These are phyloP conservation scores for Trifolium dubium DNA, from an alignment of 306 rosid genomes.

Conservation along the genomic window DNA sequence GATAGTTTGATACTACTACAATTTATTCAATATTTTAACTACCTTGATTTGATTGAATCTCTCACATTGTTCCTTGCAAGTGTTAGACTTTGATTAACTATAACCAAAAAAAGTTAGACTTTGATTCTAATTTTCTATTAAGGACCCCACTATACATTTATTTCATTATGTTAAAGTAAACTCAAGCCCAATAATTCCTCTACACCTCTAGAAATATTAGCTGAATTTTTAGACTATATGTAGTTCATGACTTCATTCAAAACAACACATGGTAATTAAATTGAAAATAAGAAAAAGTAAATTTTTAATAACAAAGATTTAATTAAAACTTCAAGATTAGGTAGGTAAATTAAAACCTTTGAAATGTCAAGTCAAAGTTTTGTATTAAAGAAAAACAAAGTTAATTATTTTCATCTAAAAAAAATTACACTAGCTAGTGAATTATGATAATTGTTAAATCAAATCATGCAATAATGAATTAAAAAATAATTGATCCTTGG, in stretches of 20 bases:
- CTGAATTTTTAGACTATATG: conserved; percentile 13
- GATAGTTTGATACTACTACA: conserved; percentile 19
- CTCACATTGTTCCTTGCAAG: conserved; percentile 37
- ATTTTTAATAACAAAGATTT: not conserved
- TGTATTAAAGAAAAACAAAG: conserved; percentile 18
- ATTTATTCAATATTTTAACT: conserved; percentile 41
- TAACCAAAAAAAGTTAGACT: not conserved
- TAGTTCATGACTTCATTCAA: not conserved
- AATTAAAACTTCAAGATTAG: conserved; percentile 24
- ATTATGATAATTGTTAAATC: not conserved
- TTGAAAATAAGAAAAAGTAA: conserved; percentile 9
- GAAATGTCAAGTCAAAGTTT: conserved; percentile 28
- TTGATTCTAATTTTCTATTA: conserved; percentile 29
- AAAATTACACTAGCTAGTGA: not conserved
- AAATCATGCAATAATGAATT: not conserved
- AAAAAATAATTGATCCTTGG: conserved; percentile 5
- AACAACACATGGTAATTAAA: not conserved
- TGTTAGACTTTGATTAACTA: conserved; percentile 5
- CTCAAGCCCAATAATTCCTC: conserved; percentile 21
- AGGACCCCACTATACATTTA: conserved; percentile 39
- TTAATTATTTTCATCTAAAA: not conserved
- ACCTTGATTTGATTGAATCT: conserved; percentile 42
- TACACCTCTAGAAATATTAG: conserved; percentile 15
- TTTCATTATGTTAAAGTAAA: conserved; percentile 7
- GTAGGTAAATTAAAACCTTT: conserved; percentile 21